Conservation (phyloP, 2,329 filamentous ascomycete species). For the Pseudogymnoascus sp. region DNA sequence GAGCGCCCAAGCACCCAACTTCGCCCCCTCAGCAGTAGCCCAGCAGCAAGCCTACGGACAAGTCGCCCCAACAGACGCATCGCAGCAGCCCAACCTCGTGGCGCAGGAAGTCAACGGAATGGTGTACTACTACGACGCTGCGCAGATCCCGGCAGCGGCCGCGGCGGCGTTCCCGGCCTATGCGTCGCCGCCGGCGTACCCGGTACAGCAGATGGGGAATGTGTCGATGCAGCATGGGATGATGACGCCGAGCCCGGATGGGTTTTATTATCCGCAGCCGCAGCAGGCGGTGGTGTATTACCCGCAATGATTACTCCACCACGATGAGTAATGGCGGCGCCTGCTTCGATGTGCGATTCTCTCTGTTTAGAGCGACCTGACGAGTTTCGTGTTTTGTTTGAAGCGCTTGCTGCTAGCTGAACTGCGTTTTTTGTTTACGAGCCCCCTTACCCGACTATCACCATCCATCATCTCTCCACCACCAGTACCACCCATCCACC, state of each 20-base stretch:
- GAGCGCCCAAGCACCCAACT: constrained; percentile 34
- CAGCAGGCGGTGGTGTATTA: constrained; percentile 54
- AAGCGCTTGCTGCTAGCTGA: constrained; percentile 18
- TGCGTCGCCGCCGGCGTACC: constrained; percentile 47
- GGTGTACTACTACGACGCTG: constrained; percentile 87
- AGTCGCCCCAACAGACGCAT: constrained; percentile 23
- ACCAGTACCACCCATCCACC: neutral
- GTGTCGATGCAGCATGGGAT: constrained; percentile 68
- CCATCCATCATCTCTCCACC: neutral
- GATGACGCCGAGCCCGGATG: constrained; percentile 63
- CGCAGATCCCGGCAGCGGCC: constrained; percentile 52
- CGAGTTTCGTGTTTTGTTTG: constrained; percentile 21
- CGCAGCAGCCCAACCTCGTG: constrained; percentile 49
- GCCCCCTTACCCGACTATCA: neutral
- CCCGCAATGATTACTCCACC: constrained; percentile 42
- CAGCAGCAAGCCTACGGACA: constrained; percentile 29
- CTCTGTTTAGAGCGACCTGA: constrained; percentile 28
- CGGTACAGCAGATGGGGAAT: constrained; percentile 43
- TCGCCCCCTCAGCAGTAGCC: constrained; percentile 24
- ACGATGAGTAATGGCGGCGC: constrained; percentile 14
- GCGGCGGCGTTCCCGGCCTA: constrained; percentile 36
- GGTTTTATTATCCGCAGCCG: constrained; percentile 64
- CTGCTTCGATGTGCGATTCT: constrained; percentile 23
- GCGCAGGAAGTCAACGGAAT: constrained; percentile 93
- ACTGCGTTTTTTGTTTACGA: constrained; percentile 17